These are phyloP conservation scores for Sanghuangporus sanghuang DNA, from an alignment of 1,284 basidiomycete genomes.

Conservation along the genomic window DNA sequence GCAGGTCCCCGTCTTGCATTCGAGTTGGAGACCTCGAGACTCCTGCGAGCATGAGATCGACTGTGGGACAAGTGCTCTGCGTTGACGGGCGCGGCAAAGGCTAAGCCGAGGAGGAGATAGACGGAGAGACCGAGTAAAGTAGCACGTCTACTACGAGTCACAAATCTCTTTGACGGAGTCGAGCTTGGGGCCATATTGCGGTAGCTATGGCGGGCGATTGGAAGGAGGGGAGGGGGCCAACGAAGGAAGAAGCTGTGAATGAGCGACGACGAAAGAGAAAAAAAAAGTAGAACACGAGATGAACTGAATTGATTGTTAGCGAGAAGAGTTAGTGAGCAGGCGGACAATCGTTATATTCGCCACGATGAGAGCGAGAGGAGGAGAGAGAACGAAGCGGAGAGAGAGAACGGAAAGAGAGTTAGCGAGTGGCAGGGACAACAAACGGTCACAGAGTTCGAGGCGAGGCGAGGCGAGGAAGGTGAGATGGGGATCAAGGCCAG, in stretches of 20 bases:
- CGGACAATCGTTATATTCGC: neutral
- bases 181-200: conserved; percentile 8
- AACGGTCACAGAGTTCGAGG: neutral
- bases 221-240: conserved; percentile 32
- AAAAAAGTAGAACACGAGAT: neutral
- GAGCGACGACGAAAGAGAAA: conserved; percentile 22
- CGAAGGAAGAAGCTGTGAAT: conserved; percentile 23
- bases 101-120: conserved; percentile 2
- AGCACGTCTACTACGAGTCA: neutral
- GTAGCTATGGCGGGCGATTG: conserved; percentile 20
- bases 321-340: neutral
- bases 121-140: neutral
- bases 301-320: neutral
- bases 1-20: conserved; percentile 3
- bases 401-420: neutral
- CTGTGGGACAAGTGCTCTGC: conserved; percentile 9
- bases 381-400: neutral
- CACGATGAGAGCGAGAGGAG: neutral
- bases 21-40: conserved; percentile 1
- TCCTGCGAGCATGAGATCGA: conserved; percentile 8
- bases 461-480: neutral
- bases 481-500: neutral
- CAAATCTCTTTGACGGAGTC: neutral
- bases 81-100: neutral
- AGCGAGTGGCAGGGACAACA: neutral